Evolutionary conservation across 371 early-diverging fungal genomes (phyloP), one percentile per base, ranked within the genome.

Genomic region (Mucor sp.): DNA sequence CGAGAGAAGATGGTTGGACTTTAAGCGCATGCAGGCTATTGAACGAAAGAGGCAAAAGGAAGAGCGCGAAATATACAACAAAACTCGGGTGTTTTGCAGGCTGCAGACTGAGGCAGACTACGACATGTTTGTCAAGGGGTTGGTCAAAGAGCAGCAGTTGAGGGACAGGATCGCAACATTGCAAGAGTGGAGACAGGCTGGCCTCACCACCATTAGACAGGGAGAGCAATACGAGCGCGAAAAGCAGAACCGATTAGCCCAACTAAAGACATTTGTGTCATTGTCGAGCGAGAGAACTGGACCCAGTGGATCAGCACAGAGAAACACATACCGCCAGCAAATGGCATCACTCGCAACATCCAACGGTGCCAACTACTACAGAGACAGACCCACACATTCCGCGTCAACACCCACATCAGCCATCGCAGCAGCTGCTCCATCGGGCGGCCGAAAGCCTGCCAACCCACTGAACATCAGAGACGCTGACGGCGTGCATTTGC

Each of bases 161-260:
- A 87, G 94, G 23, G 85, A 89, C 44, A 82, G 92, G 21, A 95
- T 96, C 55, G 85, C 90, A n/a, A 87, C 92, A 69, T 81, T 97
- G 41, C 97, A 96, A 76, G 95, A 95, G 74, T 96, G 90, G 85
- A 87, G 96, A 33, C 85, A 91, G 68, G 94, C 93, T 74, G 98
- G 98, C 28, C 84, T 97, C 37, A 90, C 90, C 8, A 88, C 92
- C 0, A 71, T 89, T 4, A 80, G 79, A n/a, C 92, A 94, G 39
- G 94, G 91, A 1, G 84, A 85, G 19, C 88, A 87, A 39, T 96
- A 93, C 69, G 91, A 90, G 57, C 72, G 78, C 21, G 86, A 87
- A 33, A 91, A 89, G 59, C 75, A 80, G 15, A 76, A 82, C 37
- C 69, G 81, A 25, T 61, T 80, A 17, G 69, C 70, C 1, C 78